Base-by-base conservation (phyloP, 345 rosid species). In the rapeseed (Brassica napus) region DNA sequence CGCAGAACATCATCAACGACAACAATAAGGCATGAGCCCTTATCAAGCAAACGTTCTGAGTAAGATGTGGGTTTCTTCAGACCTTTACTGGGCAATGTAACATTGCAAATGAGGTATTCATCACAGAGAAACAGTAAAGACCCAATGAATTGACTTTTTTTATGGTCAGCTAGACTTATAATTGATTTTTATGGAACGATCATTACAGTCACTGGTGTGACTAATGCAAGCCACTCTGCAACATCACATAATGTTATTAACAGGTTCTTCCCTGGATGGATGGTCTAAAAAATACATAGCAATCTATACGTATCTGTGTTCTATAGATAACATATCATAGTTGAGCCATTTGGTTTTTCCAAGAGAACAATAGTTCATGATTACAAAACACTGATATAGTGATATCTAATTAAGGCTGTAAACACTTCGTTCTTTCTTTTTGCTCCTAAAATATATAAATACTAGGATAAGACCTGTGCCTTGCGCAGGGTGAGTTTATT, bases 241-340 rank as follows among this genome's bases (percentile, higher is more conserved):
- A 82, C 85, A 31, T 52, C 82, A 72, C 85, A 83, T 35, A 82
- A 82, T 78, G 73, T 65, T 63, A 63, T 2, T 59, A 74, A 57
- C 61, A 83, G 85, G 34, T 79, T 79, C 71, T 79, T 82, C 66
- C 82, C 77, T 59, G 87, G 83, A 8, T 84, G 87, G 85, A 84
- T 79, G 85, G 79, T 82, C 77, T 82, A 73, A 79, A 79, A 62
- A 68, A 71, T 71, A 59, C 62, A 73, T 61, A 73, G 39, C 44
- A 66, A 61, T 71, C 18, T 77, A 18, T 69, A 65, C 5, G 59
- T 63, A 37, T 74, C 31, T 28, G 76, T 80, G 75, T 75, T 62
- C 57, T 63, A 74, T 64, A 74, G 61, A 69, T 37, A 18, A 71
- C 39, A 63, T 63, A 39, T 39, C 67, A 68, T 69, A 76, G 67